Evolutionary conservation across 2,329 filamentous ascomycete species (phyloP), one percentile per base, ranked within the genome.

Genomic region (Botryotinia globosa): DNA sequence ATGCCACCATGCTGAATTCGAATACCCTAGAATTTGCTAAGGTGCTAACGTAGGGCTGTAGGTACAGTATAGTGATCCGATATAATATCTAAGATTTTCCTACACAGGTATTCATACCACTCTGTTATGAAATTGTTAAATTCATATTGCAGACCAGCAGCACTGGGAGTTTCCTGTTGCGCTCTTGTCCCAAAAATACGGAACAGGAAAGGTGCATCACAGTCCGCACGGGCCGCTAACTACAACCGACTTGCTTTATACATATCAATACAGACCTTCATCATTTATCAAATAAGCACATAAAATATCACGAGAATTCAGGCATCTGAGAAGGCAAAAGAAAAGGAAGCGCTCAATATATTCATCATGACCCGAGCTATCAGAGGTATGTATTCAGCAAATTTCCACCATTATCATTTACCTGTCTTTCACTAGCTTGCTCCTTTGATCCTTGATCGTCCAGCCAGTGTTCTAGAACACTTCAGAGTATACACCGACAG

Each of bases 341-440:
- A n/a, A 34, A 25, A n/a, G 29, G 6, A 32, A 32, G 32, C 48
- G 18, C 16, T 29, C 8, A 14, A 34, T n/a, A 65, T 9, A 45
- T 29, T 18, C 61, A 59, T 32, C 25, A 89, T 89, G 87, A 86
- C 87, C 75, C 86, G 87, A 79, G 87, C 87, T 74, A 86, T 88
- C 59, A 83, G 85, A 85, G 87, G 87, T 87, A 78, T 71, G 80
- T 42, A 51, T 69, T 78, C 45, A 34, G 16, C 18, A 51, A 16
- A 48, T 69, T 8, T 22, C 29, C 51, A 44, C 51, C 22, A 58
- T 51, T 51, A n/a, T 25, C 20, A 66, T 25, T 25, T 34, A 8
- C 16, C 44, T 37, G n/a, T 29, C 32, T 39, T 44, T 22, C 10
- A 32, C 45, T 37, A 54, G 25, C 22, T 29, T 34, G n/a, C n/a